Evolutionary conservation across 805 yeast species (phyloP).

Genomic region (Pichia thaimueangensis): DNA sequence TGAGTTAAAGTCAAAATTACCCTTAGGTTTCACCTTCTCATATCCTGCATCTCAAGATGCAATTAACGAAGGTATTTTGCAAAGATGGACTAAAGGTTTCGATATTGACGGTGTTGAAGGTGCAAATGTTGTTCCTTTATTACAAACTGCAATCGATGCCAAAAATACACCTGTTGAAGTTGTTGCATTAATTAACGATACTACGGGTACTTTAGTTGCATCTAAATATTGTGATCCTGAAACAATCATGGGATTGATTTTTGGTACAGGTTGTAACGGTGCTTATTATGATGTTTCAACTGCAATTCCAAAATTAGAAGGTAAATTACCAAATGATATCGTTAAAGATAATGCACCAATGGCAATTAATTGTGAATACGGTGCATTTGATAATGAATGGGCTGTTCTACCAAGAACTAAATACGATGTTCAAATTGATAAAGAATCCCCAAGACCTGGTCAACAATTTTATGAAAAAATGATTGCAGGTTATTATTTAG

Average conservation of each 20-base stretch:
- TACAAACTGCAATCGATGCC: conserved; percentile 65
- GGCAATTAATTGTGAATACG: conserved; percentile 98
- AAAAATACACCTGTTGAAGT: conserved; percentile 72
- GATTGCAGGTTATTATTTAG: conserved; percentile 95
- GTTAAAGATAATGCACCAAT: conserved; percentile 52
- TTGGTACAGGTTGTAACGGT: conserved; percentile 97
- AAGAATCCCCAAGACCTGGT: conserved; percentile 88
- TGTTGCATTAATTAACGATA: conserved; percentile 91
- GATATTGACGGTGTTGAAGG: conserved; percentile 93
- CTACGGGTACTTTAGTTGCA: conserved; percentile 95
- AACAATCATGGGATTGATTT: conserved; percentile 90
- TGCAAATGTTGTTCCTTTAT: conserved; percentile 86
- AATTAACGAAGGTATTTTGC: conserved; percentile 80
- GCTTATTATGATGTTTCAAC: conserved; percentile 79
- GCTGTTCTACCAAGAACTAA: conserved; percentile 78
- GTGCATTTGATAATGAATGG: conserved; percentile 94
- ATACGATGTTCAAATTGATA: conserved; percentile 76
- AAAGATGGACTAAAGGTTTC: conserved; percentile 97
- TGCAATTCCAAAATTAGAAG: conserved; percentile 76
- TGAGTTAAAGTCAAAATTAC: conserved; percentile 51
- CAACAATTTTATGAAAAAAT: conserved; percentile 95
- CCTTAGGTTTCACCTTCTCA: conserved; percentile 92
- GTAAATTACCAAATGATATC: conserved; percentile 59
- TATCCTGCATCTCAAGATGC: conserved; percentile 82
- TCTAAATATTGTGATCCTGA: conserved; percentile 86